Conservation (phyloP, 305 asterid genomes). For the Fraxinus latifolia region DNA sequence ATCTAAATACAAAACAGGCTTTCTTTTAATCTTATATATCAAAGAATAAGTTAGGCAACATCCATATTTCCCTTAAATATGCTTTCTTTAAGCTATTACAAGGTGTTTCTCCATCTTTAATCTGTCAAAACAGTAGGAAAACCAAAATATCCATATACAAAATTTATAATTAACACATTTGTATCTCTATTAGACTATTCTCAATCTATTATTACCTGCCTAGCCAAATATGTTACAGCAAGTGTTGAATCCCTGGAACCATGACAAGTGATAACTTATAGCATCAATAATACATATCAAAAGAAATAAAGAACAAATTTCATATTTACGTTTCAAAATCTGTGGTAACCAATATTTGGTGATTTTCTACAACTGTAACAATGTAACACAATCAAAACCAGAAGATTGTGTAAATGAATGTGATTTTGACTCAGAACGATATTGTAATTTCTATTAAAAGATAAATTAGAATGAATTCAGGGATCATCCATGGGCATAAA, state of each 20-base stretch:
- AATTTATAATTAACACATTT: slow-evolving; percentile 6
- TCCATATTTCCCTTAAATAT: not conserved
- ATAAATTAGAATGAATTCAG: not conserved
- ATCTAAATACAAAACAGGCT: not conserved
- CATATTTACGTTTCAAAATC: not conserved
- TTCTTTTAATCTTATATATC: not conserved
- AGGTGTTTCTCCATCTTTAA: not conserved
- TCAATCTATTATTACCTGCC: not conserved
- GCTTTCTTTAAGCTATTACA: not conserved
- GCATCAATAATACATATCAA: not conserved
- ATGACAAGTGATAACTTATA: not conserved
- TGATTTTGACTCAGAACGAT: not conserved
- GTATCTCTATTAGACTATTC: not conserved
- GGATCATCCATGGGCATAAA: not conserved
- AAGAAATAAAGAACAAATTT: not conserved
- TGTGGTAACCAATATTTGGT: not conserved
- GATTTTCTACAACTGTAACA: not conserved
- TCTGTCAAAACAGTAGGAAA: not conserved
- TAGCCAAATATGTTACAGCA: not conserved
- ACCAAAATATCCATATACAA: slow-evolving; percentile 1
- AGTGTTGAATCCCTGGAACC: not conserved
- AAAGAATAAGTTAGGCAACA: not conserved
- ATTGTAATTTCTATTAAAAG: not conserved
- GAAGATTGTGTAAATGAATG: not conserved
- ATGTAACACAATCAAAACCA: not conserved